Percentiles rank a stretch among this genome's conserved stretches.
These are phyloP conservation scores for Mortierella sp. DNA, from an alignment of 371 early-diverging fungal genomes.

Conservation along the genomic window DNA sequence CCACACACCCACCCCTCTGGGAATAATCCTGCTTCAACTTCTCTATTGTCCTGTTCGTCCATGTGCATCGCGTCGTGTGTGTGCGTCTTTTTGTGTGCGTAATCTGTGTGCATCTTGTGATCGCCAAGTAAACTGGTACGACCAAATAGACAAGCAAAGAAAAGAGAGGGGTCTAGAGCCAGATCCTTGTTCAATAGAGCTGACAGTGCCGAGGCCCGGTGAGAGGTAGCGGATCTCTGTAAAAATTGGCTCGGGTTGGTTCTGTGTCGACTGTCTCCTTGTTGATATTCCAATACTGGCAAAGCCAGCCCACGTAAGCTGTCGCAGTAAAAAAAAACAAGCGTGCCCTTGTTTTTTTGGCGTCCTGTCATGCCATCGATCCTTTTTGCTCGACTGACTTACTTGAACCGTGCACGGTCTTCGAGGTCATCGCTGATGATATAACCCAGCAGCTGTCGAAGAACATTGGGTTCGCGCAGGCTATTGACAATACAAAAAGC, in stretches of 20 bases:
- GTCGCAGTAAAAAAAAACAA: not conserved
- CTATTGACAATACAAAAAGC: constrained; percentile 46
- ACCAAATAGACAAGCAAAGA: not conserved
- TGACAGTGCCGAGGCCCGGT: not conserved
- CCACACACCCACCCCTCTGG: not conserved
- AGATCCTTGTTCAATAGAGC: not conserved
- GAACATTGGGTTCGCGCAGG: constrained; percentile 71
- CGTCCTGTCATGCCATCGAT: too few relatives aligned
- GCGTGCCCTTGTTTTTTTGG: not conserved
- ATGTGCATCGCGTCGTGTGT: not conserved
- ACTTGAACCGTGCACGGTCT: constrained; percentile 82
- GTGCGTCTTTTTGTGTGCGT: not conserved
- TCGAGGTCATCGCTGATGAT: constrained; percentile 76
- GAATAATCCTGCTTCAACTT: too few relatives aligned
- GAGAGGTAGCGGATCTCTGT: not conserved
- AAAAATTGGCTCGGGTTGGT: not conserved
- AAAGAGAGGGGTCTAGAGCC: not conserved
- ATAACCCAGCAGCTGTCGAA: constrained; percentile 72
- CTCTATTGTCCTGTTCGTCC: not conserved
- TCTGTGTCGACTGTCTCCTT: not conserved
- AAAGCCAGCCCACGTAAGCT: not conserved
- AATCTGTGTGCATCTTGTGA: not conserved
- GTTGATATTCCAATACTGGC: not conserved
- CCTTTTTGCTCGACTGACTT: constrained; percentile 27
- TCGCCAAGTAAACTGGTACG: not conserved